phyloP scores from a whole-genome alignment of 1,139 yeast genomes.

The Debaryomyces psychrophilus region DNA sequence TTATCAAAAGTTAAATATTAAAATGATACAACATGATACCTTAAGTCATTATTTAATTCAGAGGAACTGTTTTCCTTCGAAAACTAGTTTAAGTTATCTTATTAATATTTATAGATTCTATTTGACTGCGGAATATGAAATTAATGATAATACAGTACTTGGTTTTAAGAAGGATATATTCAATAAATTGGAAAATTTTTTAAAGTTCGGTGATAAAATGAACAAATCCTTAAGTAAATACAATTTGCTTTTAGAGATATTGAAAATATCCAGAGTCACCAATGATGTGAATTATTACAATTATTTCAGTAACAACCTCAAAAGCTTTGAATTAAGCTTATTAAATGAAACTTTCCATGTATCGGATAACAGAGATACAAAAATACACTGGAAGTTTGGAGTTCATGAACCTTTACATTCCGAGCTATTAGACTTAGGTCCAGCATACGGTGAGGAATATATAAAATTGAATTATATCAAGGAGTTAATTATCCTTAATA shows the following conservation, averaged over 20 bases:
- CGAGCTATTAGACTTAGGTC: conserved; percentile 2
- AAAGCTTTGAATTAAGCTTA: conserved; percentile 8
- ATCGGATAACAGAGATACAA: conserved; percentile 50
- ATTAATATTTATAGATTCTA: conserved; percentile 49
- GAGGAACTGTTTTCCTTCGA: conserved; percentile 41
- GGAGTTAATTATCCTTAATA: conserved; percentile 28
- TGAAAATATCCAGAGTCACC: conserved; percentile 39
- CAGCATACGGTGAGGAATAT: conserved; percentile 13
- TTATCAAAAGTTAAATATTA: conserved; percentile 60
- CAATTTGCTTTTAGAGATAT: conserved; percentile 35
- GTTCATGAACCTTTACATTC: conserved; percentile 13
- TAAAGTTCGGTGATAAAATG: conserved; percentile 52
- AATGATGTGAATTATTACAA: conserved; percentile 36
- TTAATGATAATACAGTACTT: conserved; percentile 45
- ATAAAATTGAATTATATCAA: conserved; percentile 30
- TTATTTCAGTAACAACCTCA: conserved; percentile 28
- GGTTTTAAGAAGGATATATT: conserved; percentile 60
- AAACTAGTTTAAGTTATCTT: conserved; percentile 28
- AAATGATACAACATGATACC: conserved; percentile 80
- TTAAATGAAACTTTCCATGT: conserved; percentile 17
- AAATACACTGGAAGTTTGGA: conserved; percentile 52
- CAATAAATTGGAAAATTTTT: conserved; percentile 64
- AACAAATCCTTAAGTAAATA: conserved; percentile 41
- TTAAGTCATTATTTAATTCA: conserved; percentile 59
- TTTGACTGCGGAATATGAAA: conserved; percentile 53